A percentile compares a stretch with the other conserved stretches of the same genome.
Conservation (phyloP, 805 yeast genomes). For the Suhomyces sp. region DNA sequence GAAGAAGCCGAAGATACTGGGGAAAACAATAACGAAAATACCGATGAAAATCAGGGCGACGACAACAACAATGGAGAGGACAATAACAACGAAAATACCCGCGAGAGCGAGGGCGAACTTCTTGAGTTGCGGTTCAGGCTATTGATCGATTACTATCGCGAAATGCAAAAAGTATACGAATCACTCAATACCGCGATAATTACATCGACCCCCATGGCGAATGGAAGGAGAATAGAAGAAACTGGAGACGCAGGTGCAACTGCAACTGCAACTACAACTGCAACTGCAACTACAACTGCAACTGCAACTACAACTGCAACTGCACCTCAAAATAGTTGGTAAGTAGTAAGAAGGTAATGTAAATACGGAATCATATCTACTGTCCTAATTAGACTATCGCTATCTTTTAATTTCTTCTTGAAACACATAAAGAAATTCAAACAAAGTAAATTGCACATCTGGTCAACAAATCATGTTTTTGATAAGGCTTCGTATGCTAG, state of each 20-base stretch:
- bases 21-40: not conserved
- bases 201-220: not conserved
- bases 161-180: slow-evolving; percentile 4
- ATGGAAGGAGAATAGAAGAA: not conserved
- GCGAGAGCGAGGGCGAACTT: not conserved
- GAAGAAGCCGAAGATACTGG: not conserved
- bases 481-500: not conserved
- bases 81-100: not conserved
- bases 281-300: no score
- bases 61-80: not conserved
- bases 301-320: not conserved
- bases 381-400: not conserved
- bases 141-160: slow-evolving; percentile 6
- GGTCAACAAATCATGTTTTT: not conserved
- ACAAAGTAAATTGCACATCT: not conserved
- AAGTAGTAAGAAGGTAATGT: not conserved
- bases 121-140: slow-evolving; percentile 4
- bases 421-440: not conserved
- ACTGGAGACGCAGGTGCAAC: not conserved
- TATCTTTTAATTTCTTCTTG: not conserved
- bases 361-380: not conserved
- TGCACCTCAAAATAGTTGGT: not conserved
- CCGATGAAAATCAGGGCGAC: not conserved
- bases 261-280: no score
- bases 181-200: slow-evolving; percentile 8